Evolutionary conservation across 805 yeast species (phyloP).

Genomic region (Starmerella scarabaei): DNA sequence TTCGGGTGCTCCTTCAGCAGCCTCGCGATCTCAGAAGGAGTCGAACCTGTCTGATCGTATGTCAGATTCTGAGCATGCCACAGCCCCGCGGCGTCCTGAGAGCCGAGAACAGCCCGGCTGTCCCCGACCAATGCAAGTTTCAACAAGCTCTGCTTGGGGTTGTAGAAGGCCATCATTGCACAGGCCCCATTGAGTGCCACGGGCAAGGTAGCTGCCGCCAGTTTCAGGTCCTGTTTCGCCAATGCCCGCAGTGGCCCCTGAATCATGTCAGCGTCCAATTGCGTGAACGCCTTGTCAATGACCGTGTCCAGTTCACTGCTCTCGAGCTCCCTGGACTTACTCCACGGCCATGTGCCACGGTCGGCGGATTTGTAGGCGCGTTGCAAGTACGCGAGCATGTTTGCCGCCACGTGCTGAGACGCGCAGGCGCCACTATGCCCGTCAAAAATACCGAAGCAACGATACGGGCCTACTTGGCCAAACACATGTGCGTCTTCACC

Average conservation of each 20-base stretch:
- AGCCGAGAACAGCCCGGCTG: conserved; percentile 81
- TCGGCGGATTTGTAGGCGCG: conserved; percentile 34
- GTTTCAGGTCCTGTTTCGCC: conserved; percentile 46
- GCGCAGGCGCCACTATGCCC: conserved; percentile 97
- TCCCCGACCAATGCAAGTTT: conserved; percentile 95
- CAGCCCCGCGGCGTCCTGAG: conserved; percentile 39
- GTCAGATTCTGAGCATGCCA: conserved; percentile 85
- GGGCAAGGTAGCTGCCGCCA: conserved; percentile 78
- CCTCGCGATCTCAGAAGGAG: conserved; percentile 69
- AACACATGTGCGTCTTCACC: conserved; percentile 17
- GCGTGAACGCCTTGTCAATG: conserved; percentile 62
- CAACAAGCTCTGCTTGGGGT: conserved; percentile 51
- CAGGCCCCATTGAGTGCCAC: conserved; percentile 52
- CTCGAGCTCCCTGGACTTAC: conserved; percentile 12
- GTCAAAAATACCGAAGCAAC: conserved; percentile 82
- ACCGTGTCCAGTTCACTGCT: conserved; percentile 65
- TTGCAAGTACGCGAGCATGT: conserved; percentile 58
- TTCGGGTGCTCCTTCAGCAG: conserved; percentile 78
- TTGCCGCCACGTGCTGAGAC: conserved; percentile 62
- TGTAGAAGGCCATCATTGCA: conserved; percentile 74
- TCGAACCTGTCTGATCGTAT: conserved; percentile 87
- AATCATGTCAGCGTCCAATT: conserved; percentile 74
- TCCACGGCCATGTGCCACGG: neutral
- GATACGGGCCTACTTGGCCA: conserved; percentile 56
- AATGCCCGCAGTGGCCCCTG: conserved; percentile 56